These are phyloP conservation scores for Herpetospermum pedunculosum DNA, from an alignment of 306 rosid genomes.

Conservation along the genomic window DNA sequence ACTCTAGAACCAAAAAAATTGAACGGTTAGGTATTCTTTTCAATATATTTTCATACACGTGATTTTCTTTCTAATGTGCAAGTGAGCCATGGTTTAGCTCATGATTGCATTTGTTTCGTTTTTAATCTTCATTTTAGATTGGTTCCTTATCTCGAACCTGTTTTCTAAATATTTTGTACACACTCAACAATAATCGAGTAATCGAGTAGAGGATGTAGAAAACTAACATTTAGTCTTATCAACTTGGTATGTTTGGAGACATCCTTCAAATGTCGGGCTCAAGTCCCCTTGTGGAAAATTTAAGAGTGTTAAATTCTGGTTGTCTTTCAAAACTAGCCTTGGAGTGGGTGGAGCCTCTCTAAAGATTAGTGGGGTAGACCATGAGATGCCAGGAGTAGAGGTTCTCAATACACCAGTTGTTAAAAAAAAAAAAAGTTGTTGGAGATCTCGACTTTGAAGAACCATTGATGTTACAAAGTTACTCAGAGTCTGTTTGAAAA, in stretches of 20 bases:
- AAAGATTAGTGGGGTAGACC: not conserved
- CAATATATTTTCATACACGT: not conserved
- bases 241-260: not conserved
- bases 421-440: not conserved
- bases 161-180: not conserved
- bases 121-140: not conserved
- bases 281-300: not conserved
- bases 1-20: not conserved
- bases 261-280: no score
- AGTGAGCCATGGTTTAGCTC: not conserved
- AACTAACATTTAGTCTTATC: not conserved
- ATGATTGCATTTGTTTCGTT: not conserved
- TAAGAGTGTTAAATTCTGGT: not conserved
- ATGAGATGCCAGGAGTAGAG: not conserved
- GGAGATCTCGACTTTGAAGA: not conserved
- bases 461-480: not conserved
- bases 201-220: not conserved
- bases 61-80: not conserved
- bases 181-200: not conserved
- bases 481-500: no score
- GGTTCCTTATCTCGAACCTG: not conserved
- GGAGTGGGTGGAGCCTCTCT: not conserved
- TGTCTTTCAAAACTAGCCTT: no score
- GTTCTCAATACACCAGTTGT: not conserved
- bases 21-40: not conserved